Evolutionary conservation across 208 protist species (phyloP).

Genomic region (Leptomonas pyrrhocoris): DNA sequence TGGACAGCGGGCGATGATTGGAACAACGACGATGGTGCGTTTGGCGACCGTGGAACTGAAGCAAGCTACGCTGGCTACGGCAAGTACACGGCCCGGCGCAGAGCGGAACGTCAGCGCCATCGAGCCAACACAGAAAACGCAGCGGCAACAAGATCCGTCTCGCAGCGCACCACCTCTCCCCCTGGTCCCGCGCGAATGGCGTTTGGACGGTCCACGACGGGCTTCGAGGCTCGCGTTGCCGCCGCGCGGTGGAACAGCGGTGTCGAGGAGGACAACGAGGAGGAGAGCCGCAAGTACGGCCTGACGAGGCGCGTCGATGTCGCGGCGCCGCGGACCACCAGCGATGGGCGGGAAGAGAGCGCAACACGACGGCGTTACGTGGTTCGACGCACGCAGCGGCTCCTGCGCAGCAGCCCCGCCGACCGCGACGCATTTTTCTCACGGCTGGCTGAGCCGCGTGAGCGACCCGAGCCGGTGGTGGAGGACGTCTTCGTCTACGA

Average conservation of each 20-base stretch:
- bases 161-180: background rate
- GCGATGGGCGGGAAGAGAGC: background rate
- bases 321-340: background rate
- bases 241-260: constrained; percentile 22
- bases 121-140: background rate
- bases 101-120: background rate
- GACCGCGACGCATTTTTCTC: constrained; percentile 47
- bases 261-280: constrained; percentile 13
- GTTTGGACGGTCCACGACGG: constrained; percentile 15
- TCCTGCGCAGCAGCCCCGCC: constrained; percentile 19
- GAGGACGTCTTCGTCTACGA: constrained; percentile 32
- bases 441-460: constrained; percentile 45
- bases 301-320: background rate
- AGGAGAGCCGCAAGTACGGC: constrained; percentile 5
- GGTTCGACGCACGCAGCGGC: constrained; percentile 22
- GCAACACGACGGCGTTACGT: constrained; percentile 20
- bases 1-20: background rate
- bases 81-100: constrained; percentile 13
- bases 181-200: constrained; percentile 15
- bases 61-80: constrained; percentile 5
- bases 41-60: background rate
- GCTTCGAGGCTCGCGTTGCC: constrained; percentile 30
- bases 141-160: background rate
- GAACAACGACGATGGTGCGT: background rate
- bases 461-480: constrained; percentile 24